These are phyloP conservation scores for Esteya vermicola DNA, from an alignment of 2,329 filamentous ascomycete genomes.

Conservation along the genomic window DNA sequence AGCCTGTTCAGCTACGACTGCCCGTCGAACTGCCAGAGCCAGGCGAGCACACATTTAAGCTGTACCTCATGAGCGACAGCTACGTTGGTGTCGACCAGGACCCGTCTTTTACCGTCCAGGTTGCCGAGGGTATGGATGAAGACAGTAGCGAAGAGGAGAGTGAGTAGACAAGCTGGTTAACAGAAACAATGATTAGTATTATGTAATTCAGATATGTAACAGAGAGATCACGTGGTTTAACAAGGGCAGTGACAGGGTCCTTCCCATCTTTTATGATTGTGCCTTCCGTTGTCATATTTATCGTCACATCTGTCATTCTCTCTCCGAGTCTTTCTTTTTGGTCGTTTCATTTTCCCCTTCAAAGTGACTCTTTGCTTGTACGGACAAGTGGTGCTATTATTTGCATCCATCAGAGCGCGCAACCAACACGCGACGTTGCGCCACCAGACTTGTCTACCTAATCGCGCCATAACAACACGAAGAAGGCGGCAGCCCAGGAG, in stretches of 20 bases:
- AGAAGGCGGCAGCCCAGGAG: no score
- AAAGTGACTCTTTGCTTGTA: no score
- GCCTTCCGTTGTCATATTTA: no score
- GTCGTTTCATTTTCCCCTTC: no score
- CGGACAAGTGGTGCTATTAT: no score
- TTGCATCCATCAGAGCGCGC: no score
- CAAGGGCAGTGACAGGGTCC: not conserved
- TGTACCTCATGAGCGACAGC: constrained; percentile 94
- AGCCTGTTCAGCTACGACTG: constrained; percentile 57
- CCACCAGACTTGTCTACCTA: no score
- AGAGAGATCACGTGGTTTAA: not conserved
- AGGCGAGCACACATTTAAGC: constrained; percentile 74
- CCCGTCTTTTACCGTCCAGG: constrained; percentile 71
- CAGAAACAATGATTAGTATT: not conserved
- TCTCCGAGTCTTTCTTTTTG: no score
- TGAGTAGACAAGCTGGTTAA: not conserved
- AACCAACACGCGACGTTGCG: no score
- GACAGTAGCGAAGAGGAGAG: constrained; percentile 62
- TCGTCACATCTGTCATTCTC: no score
- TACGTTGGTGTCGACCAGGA: constrained; percentile 97
- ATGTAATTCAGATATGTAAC: not conserved
- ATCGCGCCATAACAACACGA: no score
- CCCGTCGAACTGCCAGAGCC: constrained; percentile 73
- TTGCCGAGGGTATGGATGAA: constrained; percentile 88
- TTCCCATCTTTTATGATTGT: no score